Conservation (phyloP, 495 filamentous ascomycete genomes). For the Cercophora newfieldiana region DNA sequence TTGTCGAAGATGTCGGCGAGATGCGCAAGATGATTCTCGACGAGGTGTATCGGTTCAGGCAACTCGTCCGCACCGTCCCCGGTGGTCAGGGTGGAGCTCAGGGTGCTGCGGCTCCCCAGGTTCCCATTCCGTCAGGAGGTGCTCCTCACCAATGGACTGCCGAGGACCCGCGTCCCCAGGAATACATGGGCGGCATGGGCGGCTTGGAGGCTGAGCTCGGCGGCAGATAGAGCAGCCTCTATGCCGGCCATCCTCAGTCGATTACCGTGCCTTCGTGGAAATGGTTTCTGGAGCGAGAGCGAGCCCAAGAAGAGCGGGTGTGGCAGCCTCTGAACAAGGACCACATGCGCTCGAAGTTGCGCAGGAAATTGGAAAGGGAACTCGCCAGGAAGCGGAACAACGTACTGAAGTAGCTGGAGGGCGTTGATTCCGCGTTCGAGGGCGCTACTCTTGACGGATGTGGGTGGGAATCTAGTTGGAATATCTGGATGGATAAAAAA, state of each 20-base stretch:
- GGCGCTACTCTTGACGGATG: not conserved
- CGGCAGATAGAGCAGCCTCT: constrained; percentile 41
- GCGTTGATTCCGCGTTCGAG: not conserved
- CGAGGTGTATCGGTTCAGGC: constrained; percentile 82
- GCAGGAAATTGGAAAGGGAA: not conserved
- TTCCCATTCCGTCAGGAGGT: constrained; percentile 72
- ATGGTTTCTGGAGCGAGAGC: not conserved
- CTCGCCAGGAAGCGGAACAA: not conserved
- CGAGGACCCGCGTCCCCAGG: constrained; percentile 87
- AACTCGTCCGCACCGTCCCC: constrained; percentile 67
- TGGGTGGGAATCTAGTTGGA: not conserved
- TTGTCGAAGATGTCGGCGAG: constrained; percentile 85
- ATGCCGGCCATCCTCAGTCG: not conserved
- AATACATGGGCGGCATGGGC: constrained; percentile 55
- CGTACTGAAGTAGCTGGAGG: not conserved
- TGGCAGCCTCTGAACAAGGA: not conserved
- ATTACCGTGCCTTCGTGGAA: not conserved
- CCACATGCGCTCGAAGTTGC: not conserved
- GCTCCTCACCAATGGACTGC: constrained; percentile 64
- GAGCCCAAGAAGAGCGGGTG: not conserved
- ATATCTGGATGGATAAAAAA: not conserved
- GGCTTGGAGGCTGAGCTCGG: constrained; percentile 85
- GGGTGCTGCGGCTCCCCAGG: constrained; percentile 38
- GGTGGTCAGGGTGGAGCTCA: constrained; percentile 32
- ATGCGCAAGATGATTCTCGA: constrained; percentile 98